Base-by-base conservation (phyloP, 1,284 basidiomycete species). In the Malassezia brasiliensis region DNA sequence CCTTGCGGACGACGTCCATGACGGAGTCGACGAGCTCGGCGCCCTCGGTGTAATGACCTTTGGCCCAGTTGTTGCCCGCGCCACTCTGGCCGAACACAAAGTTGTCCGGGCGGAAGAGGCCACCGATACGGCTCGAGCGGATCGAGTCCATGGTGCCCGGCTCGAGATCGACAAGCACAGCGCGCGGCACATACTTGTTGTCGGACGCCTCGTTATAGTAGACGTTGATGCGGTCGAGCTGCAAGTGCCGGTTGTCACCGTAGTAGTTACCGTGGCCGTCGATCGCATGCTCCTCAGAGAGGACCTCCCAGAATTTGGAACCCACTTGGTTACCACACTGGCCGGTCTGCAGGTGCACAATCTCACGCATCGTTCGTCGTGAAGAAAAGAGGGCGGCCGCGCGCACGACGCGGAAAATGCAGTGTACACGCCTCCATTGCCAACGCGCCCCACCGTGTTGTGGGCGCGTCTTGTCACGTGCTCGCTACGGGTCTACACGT, bases 251-350 rank as follows among this genome's bases (percentile, higher is more conserved):
- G 75, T 85, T 86, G 77, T 78, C 89, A 74, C 93, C 93, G 78
- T 86, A 85, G 84, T 96, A 96, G 64, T 66, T 63, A 46, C 90
- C 90, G 80, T 90, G 87, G 77, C 80, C 81, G 78, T 88, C 88
- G 77, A 96, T 90, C 75, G 89, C 89, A 78, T 96, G 91, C 81
- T 96, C 91, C 77, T 96, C 90, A 59, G 89, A 91, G 75, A 96
- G 64, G 69, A 89, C 90, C 78, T 87, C 90, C 91, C 90, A 96
- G 85, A 96, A 96, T 79, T 94, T 94, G 81, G 88, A 87, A 85
- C 73, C 72, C 53, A 75, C 67, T 58, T 75, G 73, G 69, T 75
- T 75, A 66, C 73, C 73, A 62, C 73, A 75, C 63, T 75, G 72
- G 60, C 68, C 68, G 61, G 63, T 78, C 63, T 73, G 70, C 56